phyloP scores from a whole-genome alignment of 2,329 filamentous ascomycete species.

The Xylariaceae sp. region DNA sequence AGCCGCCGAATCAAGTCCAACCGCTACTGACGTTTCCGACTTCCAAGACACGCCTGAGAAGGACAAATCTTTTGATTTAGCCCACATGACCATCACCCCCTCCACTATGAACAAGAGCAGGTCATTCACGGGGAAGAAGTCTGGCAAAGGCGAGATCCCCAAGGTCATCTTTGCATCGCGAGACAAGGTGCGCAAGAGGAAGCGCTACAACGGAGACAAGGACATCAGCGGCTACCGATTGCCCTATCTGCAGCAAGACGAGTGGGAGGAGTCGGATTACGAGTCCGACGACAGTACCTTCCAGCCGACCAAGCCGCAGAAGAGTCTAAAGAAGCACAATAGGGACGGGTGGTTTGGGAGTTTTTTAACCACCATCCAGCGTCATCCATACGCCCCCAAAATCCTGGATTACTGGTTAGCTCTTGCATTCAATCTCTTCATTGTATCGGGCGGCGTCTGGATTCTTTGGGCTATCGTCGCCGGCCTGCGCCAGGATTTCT shows the following conservation, averaged over 20 bases:
- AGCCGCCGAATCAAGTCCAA: constrained; percentile 63
- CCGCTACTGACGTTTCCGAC: constrained; percentile 59
- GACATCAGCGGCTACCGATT: constrained; percentile 54
- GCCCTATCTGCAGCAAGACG: constrained; percentile 45
- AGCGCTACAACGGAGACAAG: constrained; percentile 52
- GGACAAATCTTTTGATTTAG: constrained; percentile 47
- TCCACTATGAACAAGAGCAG: constrained; percentile 51
- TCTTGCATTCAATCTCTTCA: constrained; percentile 63
- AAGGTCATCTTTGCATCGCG: constrained; percentile 40
- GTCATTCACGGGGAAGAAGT: constrained; percentile 41
- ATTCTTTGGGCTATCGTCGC: constrained; percentile 70
- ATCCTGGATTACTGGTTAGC: constrained; percentile 63
- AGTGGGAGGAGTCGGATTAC: constrained; percentile 50
- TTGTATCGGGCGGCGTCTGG: constrained; percentile 49
- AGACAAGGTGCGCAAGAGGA: constrained; percentile 58
- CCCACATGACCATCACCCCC: constrained; percentile 51
- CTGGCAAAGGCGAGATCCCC: constrained; percentile 69
- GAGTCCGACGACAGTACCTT: constrained; percentile 52
- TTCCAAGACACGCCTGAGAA: constrained; percentile 55
- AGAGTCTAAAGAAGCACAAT: constrained; percentile 32
- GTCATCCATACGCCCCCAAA: constrained; percentile 61
- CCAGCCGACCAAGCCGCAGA: constrained; percentile 25
- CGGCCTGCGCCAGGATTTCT: constrained; percentile 75
- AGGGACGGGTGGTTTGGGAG: constrained; percentile 45
- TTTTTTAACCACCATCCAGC: constrained; percentile 55